Conservation (phyloP, 768 basidiomycete species). For the Tricholoma sp. region DNA sequence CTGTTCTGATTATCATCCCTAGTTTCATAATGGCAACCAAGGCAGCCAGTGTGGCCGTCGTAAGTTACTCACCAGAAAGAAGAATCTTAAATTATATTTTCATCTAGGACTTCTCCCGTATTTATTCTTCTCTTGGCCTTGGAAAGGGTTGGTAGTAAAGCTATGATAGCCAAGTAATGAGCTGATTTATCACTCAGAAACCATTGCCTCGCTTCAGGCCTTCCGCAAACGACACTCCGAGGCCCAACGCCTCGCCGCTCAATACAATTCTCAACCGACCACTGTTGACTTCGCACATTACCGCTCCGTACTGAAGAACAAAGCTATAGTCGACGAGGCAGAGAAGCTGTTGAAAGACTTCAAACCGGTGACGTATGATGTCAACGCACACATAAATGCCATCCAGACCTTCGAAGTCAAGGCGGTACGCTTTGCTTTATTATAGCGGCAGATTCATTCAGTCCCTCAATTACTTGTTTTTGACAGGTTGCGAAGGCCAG, state of each 20-base stretch:
- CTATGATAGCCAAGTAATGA: background rate
- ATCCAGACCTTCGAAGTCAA: slow-evolving; percentile 96
- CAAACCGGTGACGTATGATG: slow-evolving; percentile 95
- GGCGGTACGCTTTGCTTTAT: slow-evolving; percentile 51
- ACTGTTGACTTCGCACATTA: slow-evolving; percentile 91
- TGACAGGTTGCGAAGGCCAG: slow-evolving; percentile 80
- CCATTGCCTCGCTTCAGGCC: slow-evolving; percentile 82
- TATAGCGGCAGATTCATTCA: background rate
- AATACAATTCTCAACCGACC: slow-evolving; percentile 65
- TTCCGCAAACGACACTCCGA: slow-evolving; percentile 96
- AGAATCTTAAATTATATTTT: slow-evolving; percentile 1
- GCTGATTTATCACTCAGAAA: slow-evolving; percentile 48
- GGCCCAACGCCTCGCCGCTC: slow-evolving; percentile 68
- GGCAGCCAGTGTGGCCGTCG: slow-evolving; percentile 64
- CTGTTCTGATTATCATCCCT: background rate
- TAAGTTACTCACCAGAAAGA: slow-evolving; percentile 25
- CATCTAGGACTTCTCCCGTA: slow-evolving; percentile 73
- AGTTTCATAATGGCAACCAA: slow-evolving; percentile 56
- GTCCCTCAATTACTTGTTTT: background rate
- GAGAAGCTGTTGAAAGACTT: slow-evolving; percentile 86
- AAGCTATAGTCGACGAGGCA: slow-evolving; percentile 84
- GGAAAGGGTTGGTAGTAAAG: slow-evolving; percentile 62
- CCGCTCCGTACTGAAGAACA: slow-evolving; percentile 88
- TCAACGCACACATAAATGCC: slow-evolving; percentile 82
- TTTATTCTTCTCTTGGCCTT: slow-evolving; percentile 77